Percentiles rank a stretch among this genome's conserved stretches.
These are phyloP conservation scores for Adansonia rubrostipa DNA, from an alignment of 441 rosid species.

Conservation along the genomic window DNA sequence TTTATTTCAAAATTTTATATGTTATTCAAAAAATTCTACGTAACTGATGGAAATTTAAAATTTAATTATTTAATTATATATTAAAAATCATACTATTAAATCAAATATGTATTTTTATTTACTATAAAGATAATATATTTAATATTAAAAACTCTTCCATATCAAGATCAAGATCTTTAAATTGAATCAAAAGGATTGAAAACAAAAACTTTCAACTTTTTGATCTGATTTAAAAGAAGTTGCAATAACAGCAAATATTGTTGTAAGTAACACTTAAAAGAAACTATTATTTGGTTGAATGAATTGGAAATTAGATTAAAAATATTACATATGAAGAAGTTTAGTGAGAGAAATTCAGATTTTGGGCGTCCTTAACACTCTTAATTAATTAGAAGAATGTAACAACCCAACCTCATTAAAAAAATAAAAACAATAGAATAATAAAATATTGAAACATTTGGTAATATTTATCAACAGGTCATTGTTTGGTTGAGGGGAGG, in stretches of 20 bases:
- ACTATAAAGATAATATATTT: too few species aligned
- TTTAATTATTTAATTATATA: too few species aligned
- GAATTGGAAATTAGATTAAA: not conserved
- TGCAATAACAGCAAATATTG: not conserved
- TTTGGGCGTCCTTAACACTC: not conserved
- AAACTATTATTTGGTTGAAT: not conserved
- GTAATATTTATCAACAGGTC: constrained; percentile 28
- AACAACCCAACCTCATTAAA: not conserved
- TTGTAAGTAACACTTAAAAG: not conserved
- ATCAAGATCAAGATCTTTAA: too few species aligned
- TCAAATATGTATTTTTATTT: too few species aligned
- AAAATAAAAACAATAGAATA: not conserved
- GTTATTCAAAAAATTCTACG: too few species aligned
- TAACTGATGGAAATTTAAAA: too few species aligned
- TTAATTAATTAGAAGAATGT: not conserved
- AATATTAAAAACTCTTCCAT: too few species aligned
- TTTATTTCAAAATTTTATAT: too few species aligned
- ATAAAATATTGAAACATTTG: constrained; percentile 7
- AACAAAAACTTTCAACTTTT: too few species aligned
- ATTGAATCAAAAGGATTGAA: too few species aligned
- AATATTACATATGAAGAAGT: not conserved
- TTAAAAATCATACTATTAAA: too few species aligned
- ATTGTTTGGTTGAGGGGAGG: constrained; percentile 51
- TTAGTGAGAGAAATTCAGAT: not conserved
- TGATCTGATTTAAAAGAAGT: too few species aligned